Conservation (phyloP, 1,139 yeast genomes). For the Hansenula sp. region DNA sequence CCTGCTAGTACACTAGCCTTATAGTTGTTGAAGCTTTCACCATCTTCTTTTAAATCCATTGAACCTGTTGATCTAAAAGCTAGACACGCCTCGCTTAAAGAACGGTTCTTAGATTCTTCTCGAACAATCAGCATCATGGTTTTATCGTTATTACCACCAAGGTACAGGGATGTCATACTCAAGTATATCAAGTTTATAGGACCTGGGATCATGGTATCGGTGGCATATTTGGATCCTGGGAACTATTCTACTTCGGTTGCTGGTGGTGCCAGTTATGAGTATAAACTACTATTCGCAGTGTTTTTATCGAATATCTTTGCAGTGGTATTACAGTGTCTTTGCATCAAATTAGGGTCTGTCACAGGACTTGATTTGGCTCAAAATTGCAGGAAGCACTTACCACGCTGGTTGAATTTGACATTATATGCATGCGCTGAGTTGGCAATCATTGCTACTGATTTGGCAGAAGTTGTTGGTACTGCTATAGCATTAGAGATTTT, state of each 20-base stretch:
- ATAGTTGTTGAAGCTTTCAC: too few species aligned
- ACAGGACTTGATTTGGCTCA: conserved; percentile 90
- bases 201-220: conserved; percentile 92
- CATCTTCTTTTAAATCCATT: too few species aligned
- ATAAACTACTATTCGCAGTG: conserved; percentile 75
- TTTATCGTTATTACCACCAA: neutral
- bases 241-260: conserved; percentile 94
- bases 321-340: conserved; percentile 75
- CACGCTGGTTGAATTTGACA: conserved; percentile 53
- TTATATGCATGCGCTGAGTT: conserved; percentile 77
- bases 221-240: conserved; percentile 98
- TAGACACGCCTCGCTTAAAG: neutral
- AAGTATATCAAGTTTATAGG: conserved; percentile 74
- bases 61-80: too few species aligned
- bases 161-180: conserved; percentile 19
- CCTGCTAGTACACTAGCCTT: too few species aligned
- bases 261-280: conserved; percentile 86
- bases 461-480: conserved; percentile 93
- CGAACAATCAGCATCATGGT: neutral
- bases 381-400: conserved; percentile 74
- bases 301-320: conserved; percentile 85
- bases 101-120: too few species aligned
- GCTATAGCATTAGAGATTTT: conserved; percentile 86
- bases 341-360: conserved; percentile 84
- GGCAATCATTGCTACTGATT: conserved; percentile 88